These are phyloP conservation scores for Nelumbo lutea DNA, from an alignment of 164 flowering plant species.

Conservation along the genomic window DNA sequence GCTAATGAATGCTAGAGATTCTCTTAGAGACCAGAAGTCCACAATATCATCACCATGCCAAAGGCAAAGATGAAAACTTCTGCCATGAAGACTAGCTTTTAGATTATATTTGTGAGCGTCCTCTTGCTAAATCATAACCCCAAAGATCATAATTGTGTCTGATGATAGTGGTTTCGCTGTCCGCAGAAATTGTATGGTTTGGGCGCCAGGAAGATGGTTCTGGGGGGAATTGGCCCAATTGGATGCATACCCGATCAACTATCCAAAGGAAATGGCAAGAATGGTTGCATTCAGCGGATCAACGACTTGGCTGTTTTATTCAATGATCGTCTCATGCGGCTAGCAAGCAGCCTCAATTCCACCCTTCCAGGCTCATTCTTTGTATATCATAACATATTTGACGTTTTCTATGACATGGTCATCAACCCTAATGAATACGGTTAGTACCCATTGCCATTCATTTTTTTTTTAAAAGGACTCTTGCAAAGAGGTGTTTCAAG, in stretches of 20 bases:
- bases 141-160: neutral
- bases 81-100: too few relatives aligned
- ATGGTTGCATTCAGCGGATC: constrained; percentile 20
- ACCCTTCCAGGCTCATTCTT: constrained; percentile 26
- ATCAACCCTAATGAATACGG: constrained; percentile 26
- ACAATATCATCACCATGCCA: too few relatives aligned
- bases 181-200: constrained; percentile 23
- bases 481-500: too few relatives aligned
- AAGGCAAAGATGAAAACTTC: too few relatives aligned
- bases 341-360: constrained; percentile 15
- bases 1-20: too few relatives aligned
- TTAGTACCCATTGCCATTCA: constrained; percentile 8
- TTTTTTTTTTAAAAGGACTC: too few relatives aligned
- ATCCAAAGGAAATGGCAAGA: constrained; percentile 13
- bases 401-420: constrained; percentile 20
- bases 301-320: constrained; percentile 20
- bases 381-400: constrained; percentile 25
- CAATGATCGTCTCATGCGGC: constrained; percentile 21
- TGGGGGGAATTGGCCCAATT: constrained; percentile 26
- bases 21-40: too few relatives aligned
- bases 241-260: constrained; percentile 35
- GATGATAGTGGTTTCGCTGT: neutral
- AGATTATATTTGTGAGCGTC: too few relatives aligned
- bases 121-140: too few relatives aligned
- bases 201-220: constrained; percentile 30